A percentile compares a stretch with the other conserved stretches of the same genome.
These are phyloP conservation scores for Leucoagaricus sp. DNA, from an alignment of 1,284 basidiomycete species.

Conservation along the genomic window DNA sequence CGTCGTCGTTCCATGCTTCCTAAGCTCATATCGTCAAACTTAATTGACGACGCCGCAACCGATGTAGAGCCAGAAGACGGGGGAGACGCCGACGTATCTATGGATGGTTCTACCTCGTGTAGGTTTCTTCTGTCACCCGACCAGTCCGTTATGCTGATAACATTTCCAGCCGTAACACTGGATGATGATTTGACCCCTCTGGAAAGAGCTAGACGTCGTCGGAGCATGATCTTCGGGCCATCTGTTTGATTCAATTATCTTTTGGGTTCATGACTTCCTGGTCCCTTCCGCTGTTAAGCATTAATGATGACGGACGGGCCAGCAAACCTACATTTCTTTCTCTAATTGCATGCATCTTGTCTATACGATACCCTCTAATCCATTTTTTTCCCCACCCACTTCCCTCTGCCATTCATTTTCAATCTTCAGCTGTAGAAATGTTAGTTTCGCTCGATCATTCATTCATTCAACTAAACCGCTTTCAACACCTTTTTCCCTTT, in stretches of 20 bases:
- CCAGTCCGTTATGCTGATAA: neutral
- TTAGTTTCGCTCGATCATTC: neutral
- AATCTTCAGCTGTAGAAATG: neutral
- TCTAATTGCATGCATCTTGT: constrained; percentile 2
- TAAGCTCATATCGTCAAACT: constrained; percentile 46
- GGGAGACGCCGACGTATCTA: constrained; percentile 38
- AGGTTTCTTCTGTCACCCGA: constrained; percentile 24
- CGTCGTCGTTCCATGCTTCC: constrained; percentile 67
- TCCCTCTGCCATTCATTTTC: neutral
- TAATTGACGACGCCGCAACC: constrained; percentile 27
- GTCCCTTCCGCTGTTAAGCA: neutral
- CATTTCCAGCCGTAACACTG: constrained; percentile 35
- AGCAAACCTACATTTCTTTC: neutral
- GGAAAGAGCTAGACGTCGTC: constrained; percentile 55
- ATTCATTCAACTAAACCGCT: neutral
- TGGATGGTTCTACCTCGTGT: constrained; percentile 49
- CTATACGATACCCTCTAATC: neutral
- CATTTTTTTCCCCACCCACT: neutral
- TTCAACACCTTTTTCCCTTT: neutral
- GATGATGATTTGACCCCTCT: constrained; percentile 56
- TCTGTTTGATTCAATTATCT: constrained; percentile 18
- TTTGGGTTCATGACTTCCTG: neutral
- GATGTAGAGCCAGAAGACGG: constrained; percentile 31
- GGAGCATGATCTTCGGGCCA: constrained; percentile 35
- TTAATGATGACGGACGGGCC: neutral